Base-by-base conservation (phyloP, 2,329 filamentous ascomycete species). In the Lasiodiplodia gonubiensis region DNA sequence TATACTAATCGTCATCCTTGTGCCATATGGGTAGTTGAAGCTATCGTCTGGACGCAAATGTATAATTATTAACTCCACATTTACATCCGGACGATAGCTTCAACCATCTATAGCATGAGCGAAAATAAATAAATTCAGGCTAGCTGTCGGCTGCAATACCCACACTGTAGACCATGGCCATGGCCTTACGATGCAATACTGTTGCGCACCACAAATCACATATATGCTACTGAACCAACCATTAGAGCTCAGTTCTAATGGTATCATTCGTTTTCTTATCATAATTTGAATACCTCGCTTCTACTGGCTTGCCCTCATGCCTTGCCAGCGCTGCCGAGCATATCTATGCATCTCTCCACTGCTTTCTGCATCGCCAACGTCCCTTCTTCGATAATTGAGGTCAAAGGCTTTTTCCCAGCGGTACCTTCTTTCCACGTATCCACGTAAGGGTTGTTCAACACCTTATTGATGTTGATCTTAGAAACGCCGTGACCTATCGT, bases 401-500 rank as follows among this genome's bases (percentile, higher is more conserved):
- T 88, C 71, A 88, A 74, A 0, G 84, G 84, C 39, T 82, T 80
- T 69, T 81, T 82, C 1, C 83, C 84, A 1, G 84, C 84, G 71
- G 30, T 8, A 33, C 82, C 83, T 72, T 83, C 81, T 55, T 75
- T 69, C 81, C 82, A 80, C 69, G 85, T 75, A 67, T 76, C 73
- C 68, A 83, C 75, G 77, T 85, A 83, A 75, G 83, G 76, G 73
- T 82, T 77, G 76, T 85, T 86, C 72, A 88, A 80, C 30, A 86
- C 82, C 76, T 87, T 86, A 72, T 88, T 88, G 55, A 88, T 83
- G 75, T 88, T 88, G 49, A 87, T 78, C 74, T 87, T 85, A 21
- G 83, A 82, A 42, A 88, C 83, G 6, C 86, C 86, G 61, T 81
- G 81, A 67, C 81, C 80, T 69, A 88, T 85, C 85, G 87, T 72